Evolutionary conservation across 441 rosid species (phyloP).

Genomic region (Gossypium schwendimanii): DNA sequence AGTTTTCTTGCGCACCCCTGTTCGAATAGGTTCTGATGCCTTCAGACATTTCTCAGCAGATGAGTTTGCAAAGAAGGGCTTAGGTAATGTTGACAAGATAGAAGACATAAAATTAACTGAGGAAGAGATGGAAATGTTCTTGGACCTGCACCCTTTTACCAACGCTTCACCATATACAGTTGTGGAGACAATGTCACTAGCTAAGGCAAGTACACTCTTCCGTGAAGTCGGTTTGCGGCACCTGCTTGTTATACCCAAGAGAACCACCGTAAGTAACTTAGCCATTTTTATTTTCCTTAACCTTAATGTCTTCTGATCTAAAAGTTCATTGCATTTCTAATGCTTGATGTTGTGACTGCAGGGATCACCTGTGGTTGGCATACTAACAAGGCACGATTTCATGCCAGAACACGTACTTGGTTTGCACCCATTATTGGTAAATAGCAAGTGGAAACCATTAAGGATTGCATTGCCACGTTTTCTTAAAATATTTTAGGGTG

Average conservation of each 20-base stretch:
- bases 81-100: slow-evolving; percentile 43
- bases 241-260: slow-evolving; percentile 70
- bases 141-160: slow-evolving; percentile 77
- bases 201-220: slow-evolving; percentile 71
- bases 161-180: slow-evolving; percentile 84
- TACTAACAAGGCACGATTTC: slow-evolving; percentile 84
- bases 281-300: not conserved
- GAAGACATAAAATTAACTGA: slow-evolving; percentile 56
- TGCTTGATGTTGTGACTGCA: slow-evolving; percentile 27
- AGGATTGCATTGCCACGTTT: slow-evolving; percentile 36
- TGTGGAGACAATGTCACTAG: slow-evolving; percentile 83
- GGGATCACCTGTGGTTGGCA: slow-evolving; percentile 69
- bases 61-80: slow-evolving; percentile 77
- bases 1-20: slow-evolving; percentile 41
- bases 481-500: slow-evolving; percentile 22
- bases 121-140: slow-evolving; percentile 77
- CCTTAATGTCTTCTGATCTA: not conserved
- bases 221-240: slow-evolving; percentile 80
- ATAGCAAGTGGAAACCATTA: slow-evolving; percentile 66
- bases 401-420: slow-evolving; percentile 70
- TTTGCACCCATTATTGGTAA: slow-evolving; percentile 44
- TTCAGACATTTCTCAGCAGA: slow-evolving; percentile 38
- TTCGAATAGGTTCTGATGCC: slow-evolving; percentile 25
- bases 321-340: slow-evolving; percentile 4
- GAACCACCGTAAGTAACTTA: slow-evolving; percentile 42